Evolutionary conservation across 139 green algal species (phyloP), one percentile per base, ranked within the genome.

Genomic region (Pseudopediastrum boryanum): DNA sequence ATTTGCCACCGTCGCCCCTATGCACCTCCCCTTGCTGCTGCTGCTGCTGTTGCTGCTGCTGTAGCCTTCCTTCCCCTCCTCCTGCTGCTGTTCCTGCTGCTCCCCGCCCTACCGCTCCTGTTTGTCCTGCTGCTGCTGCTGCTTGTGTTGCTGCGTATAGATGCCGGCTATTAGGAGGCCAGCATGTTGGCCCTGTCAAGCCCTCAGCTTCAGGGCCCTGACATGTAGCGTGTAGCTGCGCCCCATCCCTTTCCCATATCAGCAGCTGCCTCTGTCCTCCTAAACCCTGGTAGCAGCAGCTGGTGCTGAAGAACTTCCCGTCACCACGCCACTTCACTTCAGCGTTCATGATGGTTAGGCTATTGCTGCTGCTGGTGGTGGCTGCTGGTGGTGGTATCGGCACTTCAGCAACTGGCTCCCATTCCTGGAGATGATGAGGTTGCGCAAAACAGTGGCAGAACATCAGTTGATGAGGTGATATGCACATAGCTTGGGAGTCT

Each of bases 91-190:
- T 59, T 36, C 25, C 59, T 54, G 71, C 52, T 65, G 56, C 33
- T 75, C n/a, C 52, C 33, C 58, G 38, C 9, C 33, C 51, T 25
- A 52, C 70, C 25, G 70, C 69, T 58, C 16, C 48, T 58, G 48
- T 19, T 58, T 16, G 16, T 58, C 16, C 48, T 58, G 48, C 48
- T 58, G 48, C 48, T 58, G 48, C 48, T 58, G 48, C 48, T 58
- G 48, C 48, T 27, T 16, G 38, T 33, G 54, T 41, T 3, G 75
- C 77, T 13, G 71, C 77, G 71, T 94, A 97, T 35, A 98, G 73
- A 75, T 97, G 89, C 0, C 94, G 77, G 10, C 94, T 93, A 67
- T 96, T 96, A 59, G 95, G 95, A 81, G 97, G 92, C 94, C 94
- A 99, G 29, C 89, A 87, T 5, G 95, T 35, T 9, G 79, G 29